Evolutionary conservation across 1,284 basidiomycete species (phyloP).

Genomic region (Schizophyllum amplum): DNA sequence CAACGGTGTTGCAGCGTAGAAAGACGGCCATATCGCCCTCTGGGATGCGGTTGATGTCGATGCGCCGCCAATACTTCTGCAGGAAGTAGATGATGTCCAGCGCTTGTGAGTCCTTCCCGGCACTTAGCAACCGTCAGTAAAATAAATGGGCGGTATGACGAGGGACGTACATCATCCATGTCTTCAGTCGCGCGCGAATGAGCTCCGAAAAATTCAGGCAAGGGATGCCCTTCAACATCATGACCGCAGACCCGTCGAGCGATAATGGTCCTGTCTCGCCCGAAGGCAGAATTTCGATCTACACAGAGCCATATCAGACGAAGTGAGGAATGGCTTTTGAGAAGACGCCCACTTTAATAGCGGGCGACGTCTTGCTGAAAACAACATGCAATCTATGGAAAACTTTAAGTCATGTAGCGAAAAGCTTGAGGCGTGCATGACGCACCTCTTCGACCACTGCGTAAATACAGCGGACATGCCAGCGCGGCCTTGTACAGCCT

Average conservation of each 20-base stretch:
- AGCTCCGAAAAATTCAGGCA: constrained; percentile 75
- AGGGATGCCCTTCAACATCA: constrained; percentile 57
- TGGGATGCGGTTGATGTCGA: constrained; percentile 74
- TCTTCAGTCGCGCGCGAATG: constrained; percentile 68
- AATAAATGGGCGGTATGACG: neutral
- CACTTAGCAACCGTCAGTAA: constrained; percentile 29
- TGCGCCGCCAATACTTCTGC: constrained; percentile 62
- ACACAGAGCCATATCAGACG: constrained; percentile 5
- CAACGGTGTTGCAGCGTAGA: constrained; percentile 43
- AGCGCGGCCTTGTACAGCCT: constrained; percentile 36
- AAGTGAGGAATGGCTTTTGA: neutral
- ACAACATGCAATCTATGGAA: constrained; percentile 40
- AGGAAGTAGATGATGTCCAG: constrained; percentile 58
- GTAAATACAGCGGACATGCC: constrained; percentile 38
- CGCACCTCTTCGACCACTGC: constrained; percentile 43
- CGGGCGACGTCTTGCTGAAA: constrained; percentile 40
- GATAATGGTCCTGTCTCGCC: constrained; percentile 72
- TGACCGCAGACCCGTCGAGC: constrained; percentile 56
- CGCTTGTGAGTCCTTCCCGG: constrained; percentile 54
- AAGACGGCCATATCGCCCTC: constrained; percentile 76
- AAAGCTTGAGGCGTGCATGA: constrained; percentile 2
- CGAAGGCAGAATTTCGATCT: constrained; percentile 77
- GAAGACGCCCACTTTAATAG: constrained; percentile 25
- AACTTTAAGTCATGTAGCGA: constrained; percentile 5
- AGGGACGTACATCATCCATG: constrained; percentile 61